phyloP scores from a whole-genome alignment of 1,139 yeast species.

The Candida gigantensis region DNA sequence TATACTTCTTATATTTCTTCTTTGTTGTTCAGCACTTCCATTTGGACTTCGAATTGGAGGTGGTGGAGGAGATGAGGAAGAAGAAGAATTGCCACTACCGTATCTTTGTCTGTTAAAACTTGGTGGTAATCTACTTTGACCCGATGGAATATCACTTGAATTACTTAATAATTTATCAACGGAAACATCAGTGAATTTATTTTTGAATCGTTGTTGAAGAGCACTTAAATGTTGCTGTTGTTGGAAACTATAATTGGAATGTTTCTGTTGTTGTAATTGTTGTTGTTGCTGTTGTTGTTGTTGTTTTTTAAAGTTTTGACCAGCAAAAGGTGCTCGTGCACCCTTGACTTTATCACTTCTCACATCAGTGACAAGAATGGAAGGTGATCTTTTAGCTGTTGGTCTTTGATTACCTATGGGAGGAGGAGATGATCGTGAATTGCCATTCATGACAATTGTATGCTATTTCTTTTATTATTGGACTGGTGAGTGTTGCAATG shows the following conservation, averaged over 20 bases:
- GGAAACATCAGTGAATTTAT: constrained; percentile 67
- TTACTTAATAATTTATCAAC: constrained; percentile 71
- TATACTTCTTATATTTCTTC: constrained; percentile 39
- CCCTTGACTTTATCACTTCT: constrained; percentile 60
- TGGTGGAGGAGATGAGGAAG: constrained; percentile 4
- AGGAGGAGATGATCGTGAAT: constrained; percentile 10
- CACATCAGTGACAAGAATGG: constrained; percentile 88
- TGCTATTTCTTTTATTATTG: no score
- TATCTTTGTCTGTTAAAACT: constrained; percentile 18
- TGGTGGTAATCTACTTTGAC: constrained; percentile 54
- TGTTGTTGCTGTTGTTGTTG: constrained; percentile 27
- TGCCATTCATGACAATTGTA: constrained; percentile 1
- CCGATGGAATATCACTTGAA: constrained; percentile 85
- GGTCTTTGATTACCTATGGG: constrained; percentile 35
- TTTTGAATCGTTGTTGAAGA: constrained; percentile 32
- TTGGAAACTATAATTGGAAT: constrained; percentile 17
- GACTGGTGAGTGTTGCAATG: no score
- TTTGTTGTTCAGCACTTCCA: constrained; percentile 11
- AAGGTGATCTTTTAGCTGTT: constrained; percentile 88
- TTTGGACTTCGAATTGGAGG: constrained; percentile 10
- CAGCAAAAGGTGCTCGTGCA: constrained; percentile 85
- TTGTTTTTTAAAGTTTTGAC: constrained; percentile 48
- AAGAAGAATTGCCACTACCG: constrained; percentile 6
- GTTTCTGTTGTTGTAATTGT: constrained; percentile 18
- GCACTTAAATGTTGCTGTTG: constrained; percentile 22